Evolutionary conservation across 306 rosid species (phyloP), one percentile per base, ranked within the genome.

Genomic region (Rosa lucieae): DNA sequence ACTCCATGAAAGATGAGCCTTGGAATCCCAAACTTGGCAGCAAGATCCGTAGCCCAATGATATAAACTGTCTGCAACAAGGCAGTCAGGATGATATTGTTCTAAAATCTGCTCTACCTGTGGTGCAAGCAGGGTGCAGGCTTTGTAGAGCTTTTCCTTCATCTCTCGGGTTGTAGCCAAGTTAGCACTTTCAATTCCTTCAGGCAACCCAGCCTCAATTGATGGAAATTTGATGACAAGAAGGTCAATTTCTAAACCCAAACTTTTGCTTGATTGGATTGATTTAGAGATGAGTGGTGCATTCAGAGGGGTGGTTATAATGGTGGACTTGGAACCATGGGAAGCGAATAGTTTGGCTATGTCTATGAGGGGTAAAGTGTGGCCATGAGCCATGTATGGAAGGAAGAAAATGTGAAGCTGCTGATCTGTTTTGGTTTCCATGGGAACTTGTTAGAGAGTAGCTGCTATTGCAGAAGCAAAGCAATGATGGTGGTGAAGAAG

Each of bases 141-240:
- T 48, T 49, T 65, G 39, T 23, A 6, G 21, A 47, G 48, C 20
- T 37, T 77, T 20, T 75, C 20, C 17, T 29, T 35, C 53, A 39
- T 59, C 32, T 58, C 70, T 7, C 6, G 26, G 23, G 58, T 75
- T 26, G 69, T 59, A 43, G 53, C 42, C 70, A 59, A 20, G 55
- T 23, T 62, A 47, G 66, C 8, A 26, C 13, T 75, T 83, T 89
- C 90, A 55, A 77, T 85, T 5, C 82, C 86, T 56, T 83, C 79
- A 0, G 87, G 87, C 12, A 83, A 3, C 81, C 89, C 81, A 5
- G 74, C 79, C 10, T 65, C 87, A 5, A 0, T 17, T 0, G 43
- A 46, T 8, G 72, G 79, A 20, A 76, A 62, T 18, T 47, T 29
- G 15, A 76, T 46, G 39, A 46, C 5, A 63, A 59, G 40, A 32